Base-by-base conservation (phyloP, 768 basidiomycete genomes). In the Cubamyces lactineus region DNA sequence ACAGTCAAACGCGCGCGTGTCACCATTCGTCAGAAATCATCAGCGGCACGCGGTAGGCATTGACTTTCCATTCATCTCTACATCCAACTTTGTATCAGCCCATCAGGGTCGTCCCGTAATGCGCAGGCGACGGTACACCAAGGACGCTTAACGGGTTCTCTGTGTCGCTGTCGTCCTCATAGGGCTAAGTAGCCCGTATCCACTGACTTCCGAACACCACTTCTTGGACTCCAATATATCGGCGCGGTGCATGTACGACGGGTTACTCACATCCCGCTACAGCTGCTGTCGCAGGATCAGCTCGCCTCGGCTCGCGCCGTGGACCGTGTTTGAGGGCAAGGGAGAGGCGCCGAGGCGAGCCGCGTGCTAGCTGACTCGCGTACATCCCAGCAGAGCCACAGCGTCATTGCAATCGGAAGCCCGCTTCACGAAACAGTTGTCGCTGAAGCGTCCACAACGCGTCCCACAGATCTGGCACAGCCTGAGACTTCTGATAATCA, bases 391-490 rank as follows among this genome's bases (percentile, higher is more conserved):
- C 57, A 59, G 57, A 59, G 57, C 57, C 57, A 59, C 57, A 42
- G 57, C 48, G 57, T 58, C 49, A 58, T 58, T 41, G 11, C 24
- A 15, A 38, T 19, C 45, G 45, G 34, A n/a, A 28, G 48, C 26
- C 48, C 16, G 48, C 24, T 59, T 59, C 49, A 46, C 56, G 41
- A 59, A 59, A 51, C 49, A 23, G 38, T 45, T 51, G 23, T 45
- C 28, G 49, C n/a, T n/a, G 49, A 59, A n/a, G 57, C 57, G 49
- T 59, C 57, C 49, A 59, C 49, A 59, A 59, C 49, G 57, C 49
- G 57, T 51, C 49, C 57, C 57, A 59, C 57, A 52, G 57, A 51
- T 51, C 57, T 59, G 57, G 57, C 57, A 59, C 57, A n/a, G 57
- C 57, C 57, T 34, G 49, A 40, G 41, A 34, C 57, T 43, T 51